A percentile compares a stretch with the other conserved stretches of the same genome.
Evolutionary conservation across 2,329 filamentous ascomycete genomes (phyloP).

Genomic region (Diplodia mutila): DNA sequence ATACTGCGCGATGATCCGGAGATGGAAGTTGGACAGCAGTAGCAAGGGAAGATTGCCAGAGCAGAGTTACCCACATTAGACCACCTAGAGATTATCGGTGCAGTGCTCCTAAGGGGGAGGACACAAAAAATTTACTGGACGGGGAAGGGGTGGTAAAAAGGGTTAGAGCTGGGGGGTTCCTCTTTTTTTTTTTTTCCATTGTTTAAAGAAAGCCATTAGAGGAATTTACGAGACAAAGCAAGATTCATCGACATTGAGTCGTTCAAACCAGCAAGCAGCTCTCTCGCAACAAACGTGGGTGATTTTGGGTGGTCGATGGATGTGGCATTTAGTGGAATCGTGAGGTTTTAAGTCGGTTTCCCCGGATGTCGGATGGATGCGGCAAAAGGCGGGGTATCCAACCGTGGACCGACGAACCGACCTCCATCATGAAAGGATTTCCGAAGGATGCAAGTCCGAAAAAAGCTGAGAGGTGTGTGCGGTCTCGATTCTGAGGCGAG

Average conservation of each 20-base stretch:
- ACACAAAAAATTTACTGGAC: neutral
- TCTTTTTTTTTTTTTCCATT: neutral
- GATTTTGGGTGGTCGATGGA: too few relatives aligned
- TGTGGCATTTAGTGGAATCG: neutral
- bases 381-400: constrained; percentile 10
- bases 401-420: neutral
- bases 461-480: neutral
- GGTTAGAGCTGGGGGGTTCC: neutral
- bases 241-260: neutral
- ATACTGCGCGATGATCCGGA: neutral
- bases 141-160: neutral
- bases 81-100: neutral
- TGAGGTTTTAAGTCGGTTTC: neutral
- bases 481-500: neutral
- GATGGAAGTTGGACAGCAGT: neutral
- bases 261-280: neutral
- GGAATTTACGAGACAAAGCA: neutral
- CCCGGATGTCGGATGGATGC: constrained; percentile 1
- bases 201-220: neutral
- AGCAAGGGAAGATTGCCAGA: neutral
- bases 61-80: neutral
- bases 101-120: neutral
- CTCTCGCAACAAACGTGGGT: neutral
- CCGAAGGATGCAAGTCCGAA: neutral
- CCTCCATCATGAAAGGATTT: neutral